phyloP scores from a whole-genome alignment of 1,284 basidiomycete species.

The Tetrapyrgos nigripes region DNA sequence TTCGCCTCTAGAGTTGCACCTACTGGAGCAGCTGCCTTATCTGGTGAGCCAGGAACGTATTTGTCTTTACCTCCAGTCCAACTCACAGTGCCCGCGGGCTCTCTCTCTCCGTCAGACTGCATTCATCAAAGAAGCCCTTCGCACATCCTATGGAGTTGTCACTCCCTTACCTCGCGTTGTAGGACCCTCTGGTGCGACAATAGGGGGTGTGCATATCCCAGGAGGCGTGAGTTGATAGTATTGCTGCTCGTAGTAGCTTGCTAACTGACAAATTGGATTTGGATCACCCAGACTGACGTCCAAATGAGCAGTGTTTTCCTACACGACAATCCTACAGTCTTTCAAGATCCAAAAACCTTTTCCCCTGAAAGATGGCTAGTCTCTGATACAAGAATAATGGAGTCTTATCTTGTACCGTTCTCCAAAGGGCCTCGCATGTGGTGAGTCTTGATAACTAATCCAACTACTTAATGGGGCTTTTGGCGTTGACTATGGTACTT shows the following conservation, averaged over 20 bases:
- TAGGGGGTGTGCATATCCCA: slow-evolving; percentile 25
- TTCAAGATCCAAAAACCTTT: slow-evolving; percentile 31
- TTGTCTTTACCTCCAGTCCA: not conserved
- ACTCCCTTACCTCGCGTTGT: slow-evolving; percentile 30
- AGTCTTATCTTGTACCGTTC: slow-evolving; percentile 36
- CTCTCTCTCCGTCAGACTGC: slow-evolving; percentile 20
- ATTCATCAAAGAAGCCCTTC: slow-evolving; percentile 30
- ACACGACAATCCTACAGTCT: slow-evolving; percentile 25
- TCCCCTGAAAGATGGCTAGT: slow-evolving; percentile 35
- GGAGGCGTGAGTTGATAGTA: slow-evolving; percentile 24
- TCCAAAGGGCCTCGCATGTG: slow-evolving; percentile 40
- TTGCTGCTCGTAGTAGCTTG: not conserved
- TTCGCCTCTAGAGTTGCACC: slow-evolving; percentile 1
- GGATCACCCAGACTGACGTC: slow-evolving; percentile 25
- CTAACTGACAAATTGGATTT: not conserved
- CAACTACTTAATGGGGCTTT: not conserved
- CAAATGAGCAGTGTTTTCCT: slow-evolving; percentile 27
- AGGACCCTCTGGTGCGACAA: slow-evolving; percentile 16
- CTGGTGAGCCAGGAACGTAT: slow-evolving; percentile 12
- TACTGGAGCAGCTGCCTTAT: slow-evolving; percentile 23
- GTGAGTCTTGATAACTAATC: too few species aligned
- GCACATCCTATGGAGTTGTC: slow-evolving; percentile 20
- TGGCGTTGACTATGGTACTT: not conserved
- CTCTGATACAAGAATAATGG: slow-evolving; percentile 25
- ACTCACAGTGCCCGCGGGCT: not conserved